Percentiles rank a stretch among this genome's conserved stretches.
Evolutionary conservation across 257 asterid genomes (phyloP).

Genomic region (Ligustrum vulgare): DNA sequence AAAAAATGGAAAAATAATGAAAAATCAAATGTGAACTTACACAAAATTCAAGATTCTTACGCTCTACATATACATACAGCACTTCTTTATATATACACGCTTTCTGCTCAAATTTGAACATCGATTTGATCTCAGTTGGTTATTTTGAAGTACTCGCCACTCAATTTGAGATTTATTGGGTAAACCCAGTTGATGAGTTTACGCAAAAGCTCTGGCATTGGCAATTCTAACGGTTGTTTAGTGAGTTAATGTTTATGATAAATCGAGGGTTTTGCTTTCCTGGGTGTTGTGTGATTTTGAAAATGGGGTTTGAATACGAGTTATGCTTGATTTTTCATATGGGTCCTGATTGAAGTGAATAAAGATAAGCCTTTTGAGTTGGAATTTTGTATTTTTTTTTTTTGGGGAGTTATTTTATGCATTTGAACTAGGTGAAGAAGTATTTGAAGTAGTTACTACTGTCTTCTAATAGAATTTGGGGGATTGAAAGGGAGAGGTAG

Average conservation of each 20-base stretch:
- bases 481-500: constrained; percentile 12
- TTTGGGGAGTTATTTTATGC: constrained; percentile 21
- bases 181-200: constrained; percentile 11
- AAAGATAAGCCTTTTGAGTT: constrained; percentile 7
- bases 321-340: constrained; percentile 21
- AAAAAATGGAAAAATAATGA: too few species aligned
- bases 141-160: constrained; percentile 20
- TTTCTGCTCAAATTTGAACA: constrained; percentile 15
- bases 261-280: constrained; percentile 31
- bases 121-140: constrained; percentile 32
- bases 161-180: constrained; percentile 4
- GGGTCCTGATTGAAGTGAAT: constrained; percentile 41
- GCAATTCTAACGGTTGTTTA: background rate
- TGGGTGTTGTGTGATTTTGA: background rate
- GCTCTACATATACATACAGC: constrained; percentile 19
- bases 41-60: constrained; percentile 23
- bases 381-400: background rate
- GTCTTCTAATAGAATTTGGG: constrained; percentile 18
- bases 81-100: constrained; percentile 22
- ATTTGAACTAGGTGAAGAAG: background rate
- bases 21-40: background rate
- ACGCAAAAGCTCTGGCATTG: background rate
- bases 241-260: constrained; percentile 15
- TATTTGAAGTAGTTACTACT: background rate
- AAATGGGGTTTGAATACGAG: constrained; percentile 26